phyloP scores from a whole-genome alignment of 2,329 filamentous ascomycete species.

The Trichophyton benhamiae region DNA sequence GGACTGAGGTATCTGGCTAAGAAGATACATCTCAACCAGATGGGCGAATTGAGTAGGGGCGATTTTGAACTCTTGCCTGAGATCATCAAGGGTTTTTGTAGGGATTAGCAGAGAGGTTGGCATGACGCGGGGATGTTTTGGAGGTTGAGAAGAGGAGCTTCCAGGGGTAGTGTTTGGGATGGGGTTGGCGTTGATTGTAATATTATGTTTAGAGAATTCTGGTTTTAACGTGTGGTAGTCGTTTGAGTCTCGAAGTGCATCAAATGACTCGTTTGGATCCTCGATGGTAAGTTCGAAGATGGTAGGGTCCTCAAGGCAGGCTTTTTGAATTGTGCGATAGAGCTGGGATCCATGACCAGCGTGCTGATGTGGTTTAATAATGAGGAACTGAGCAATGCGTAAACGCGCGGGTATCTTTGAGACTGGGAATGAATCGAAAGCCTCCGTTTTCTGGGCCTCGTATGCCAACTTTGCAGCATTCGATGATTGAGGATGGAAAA shows the following conservation, averaged over 20 bases:
- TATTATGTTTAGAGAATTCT: conserved; percentile 36
- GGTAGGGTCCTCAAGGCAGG: conserved; percentile 53
- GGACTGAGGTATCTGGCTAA: conserved; percentile 42
- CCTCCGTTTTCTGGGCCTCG: conserved; percentile 32
- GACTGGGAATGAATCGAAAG: conserved; percentile 35
- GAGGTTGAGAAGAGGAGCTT: conserved; percentile 7
- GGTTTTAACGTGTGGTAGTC: conserved; percentile 46
- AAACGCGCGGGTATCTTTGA: conserved; percentile 60
- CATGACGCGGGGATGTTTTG: conserved; percentile 28
- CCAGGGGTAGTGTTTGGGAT: conserved; percentile 20
- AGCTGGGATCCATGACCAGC: conserved; percentile 67
- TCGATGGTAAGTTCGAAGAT: conserved; percentile 82
- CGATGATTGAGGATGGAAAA: conserved; percentile 41
- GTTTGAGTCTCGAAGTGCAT: conserved; percentile 51
- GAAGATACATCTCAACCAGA: conserved; percentile 50
- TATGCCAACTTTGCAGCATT: conserved; percentile 22
- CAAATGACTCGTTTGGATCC: conserved; percentile 67
- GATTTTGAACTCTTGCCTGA: conserved; percentile 46
- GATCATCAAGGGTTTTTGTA: conserved; percentile 35
- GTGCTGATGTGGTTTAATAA: conserved; percentile 76
- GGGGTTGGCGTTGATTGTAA: conserved; percentile 38
- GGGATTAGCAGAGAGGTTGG: conserved; percentile 45
- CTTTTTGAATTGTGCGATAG: conserved; percentile 65
- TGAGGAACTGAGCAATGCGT: conserved; percentile 84
- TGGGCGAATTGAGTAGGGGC: conserved; percentile 50